Evolutionary conservation across 768 basidiomycete species (phyloP), one percentile per base, ranked within the genome.

Genomic region (Lactarius indigo): DNA sequence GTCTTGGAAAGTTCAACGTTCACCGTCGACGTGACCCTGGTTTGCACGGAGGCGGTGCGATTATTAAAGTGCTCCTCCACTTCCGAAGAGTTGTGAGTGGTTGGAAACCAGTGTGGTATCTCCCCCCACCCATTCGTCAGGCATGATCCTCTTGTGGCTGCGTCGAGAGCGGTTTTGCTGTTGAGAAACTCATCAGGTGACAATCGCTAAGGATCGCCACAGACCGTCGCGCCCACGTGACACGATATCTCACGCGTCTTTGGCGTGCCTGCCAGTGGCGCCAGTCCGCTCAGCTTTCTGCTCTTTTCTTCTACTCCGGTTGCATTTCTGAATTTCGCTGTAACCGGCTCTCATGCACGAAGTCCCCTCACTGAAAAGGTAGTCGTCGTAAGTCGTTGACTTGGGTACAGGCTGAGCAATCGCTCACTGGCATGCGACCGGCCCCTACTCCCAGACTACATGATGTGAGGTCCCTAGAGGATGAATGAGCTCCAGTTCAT

Each of bases 291-390:
- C 31, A 18, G 17, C 28, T 41, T 63, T 18, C 13, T 31, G 17
- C 47, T 26, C 23, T 12, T 26, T 50, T n/a, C n/a, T 50, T 5
- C 37, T 39, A 1, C 5, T 42, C 41, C 41, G 2, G 10, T 59
- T 30, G 26, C 12, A 4, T 44, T 18, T 23, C 57, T 35, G 90
- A 91, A 57, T 77, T 92, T 57, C 89, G 85, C 71, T 92, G 91
- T 73, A 92, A 92, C 75, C 83, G 87, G n/a, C 80, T 92, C 64
- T 89, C 85, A 20, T 92, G 91, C 75, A 85, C 91, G 64, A 83
- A 82, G 71, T 68, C 81, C 2, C n/a, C 75, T 94, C 56, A 78
- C 80, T 2, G 92, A 92, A 71, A 93, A 91, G 75, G 92, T 91
- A 3, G 92, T 94, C 13, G 92, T 94, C 68, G 92, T 94, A 73